phyloP scores from a whole-genome alignment of 768 basidiomycete genomes.

The Panaeolus cyanescens region DNA sequence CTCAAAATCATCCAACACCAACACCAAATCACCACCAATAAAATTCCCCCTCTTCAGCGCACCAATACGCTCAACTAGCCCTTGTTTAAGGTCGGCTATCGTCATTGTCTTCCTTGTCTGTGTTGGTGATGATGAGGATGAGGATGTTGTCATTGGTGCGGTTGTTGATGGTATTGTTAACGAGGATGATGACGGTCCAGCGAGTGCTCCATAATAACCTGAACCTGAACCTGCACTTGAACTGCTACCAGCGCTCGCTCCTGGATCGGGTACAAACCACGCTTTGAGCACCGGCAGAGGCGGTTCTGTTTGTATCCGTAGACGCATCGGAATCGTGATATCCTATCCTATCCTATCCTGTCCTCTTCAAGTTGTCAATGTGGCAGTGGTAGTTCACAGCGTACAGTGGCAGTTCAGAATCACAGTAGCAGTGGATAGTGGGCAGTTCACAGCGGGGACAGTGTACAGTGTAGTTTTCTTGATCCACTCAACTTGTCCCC shows the following conservation, averaged over 20 bases:
- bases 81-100: constrained; percentile 38
- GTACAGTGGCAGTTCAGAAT: too few species aligned
- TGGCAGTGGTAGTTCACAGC: too few species aligned
- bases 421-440: too few species aligned
- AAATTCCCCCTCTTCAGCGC: constrained; percentile 25
- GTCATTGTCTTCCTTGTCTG: constrained; percentile 9
- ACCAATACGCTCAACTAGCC: constrained; percentile 35
- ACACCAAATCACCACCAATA: constrained; percentile 21
- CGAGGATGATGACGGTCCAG: constrained; percentile 14
- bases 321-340: too few species aligned
- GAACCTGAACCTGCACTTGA: constrained; percentile 39
- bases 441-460: too few species aligned
- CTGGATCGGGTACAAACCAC: constrained; percentile 53
- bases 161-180: too few species aligned
- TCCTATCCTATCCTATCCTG: too few species aligned
- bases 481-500: too few species aligned
- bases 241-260: constrained; percentile 28
- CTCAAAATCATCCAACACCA: constrained; percentile 51
- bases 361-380: too few species aligned
- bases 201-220: constrained; percentile 30
- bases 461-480: too few species aligned
- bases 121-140: constrained; percentile 3
- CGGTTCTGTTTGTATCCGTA: constrained; percentile 47
- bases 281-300: constrained; percentile 53
- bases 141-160: neutral